Conservation (phyloP, 108 stramenopile genomes). For the Epipyxis sp. region DNA sequence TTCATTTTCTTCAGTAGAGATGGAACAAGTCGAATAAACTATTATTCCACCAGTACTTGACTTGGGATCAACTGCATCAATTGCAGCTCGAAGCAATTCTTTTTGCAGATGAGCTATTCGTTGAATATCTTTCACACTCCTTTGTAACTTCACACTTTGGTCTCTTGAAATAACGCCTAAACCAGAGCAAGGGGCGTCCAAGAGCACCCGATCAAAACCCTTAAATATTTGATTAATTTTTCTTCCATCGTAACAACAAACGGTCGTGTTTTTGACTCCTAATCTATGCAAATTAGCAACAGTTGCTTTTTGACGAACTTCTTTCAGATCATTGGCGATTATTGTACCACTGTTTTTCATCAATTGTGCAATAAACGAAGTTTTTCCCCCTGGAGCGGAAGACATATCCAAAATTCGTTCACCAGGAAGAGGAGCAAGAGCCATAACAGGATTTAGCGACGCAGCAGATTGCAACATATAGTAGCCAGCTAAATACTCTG, state of each 20-base stretch:
- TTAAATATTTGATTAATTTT: conserved; percentile 74
- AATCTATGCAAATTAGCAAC: conserved; percentile 95
- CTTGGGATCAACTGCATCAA: conserved; percentile 82
- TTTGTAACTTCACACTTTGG: conserved; percentile 90
- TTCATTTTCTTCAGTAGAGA: conserved; percentile 96
- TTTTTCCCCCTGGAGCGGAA: conserved; percentile 97
- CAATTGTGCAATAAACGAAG: conserved; percentile 89
- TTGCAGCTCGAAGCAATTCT: conserved; percentile 89
- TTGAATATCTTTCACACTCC: conserved; percentile 82
- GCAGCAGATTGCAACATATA: conserved; percentile 99
- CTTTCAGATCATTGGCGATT: conserved; percentile 89
- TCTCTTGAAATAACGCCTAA: conserved; percentile 92
- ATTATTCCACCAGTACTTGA: conserved; percentile 82
- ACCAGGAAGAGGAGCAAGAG: conserved; percentile 83
- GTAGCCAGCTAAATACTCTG: conserved; percentile 96
- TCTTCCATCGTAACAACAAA: conserved; percentile 86
- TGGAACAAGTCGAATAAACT: conserved; percentile 97
- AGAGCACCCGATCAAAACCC: conserved; percentile 89
- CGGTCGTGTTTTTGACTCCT: conserved; percentile 86
- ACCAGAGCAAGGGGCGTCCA: conserved; percentile 98
- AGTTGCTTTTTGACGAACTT: conserved; percentile 89
- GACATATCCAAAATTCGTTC: conserved; percentile 94
- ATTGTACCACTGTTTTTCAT: conserved; percentile 93
- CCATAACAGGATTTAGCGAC: conserved; percentile 93
- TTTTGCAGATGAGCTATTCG: conserved; percentile 91